Base-by-base conservation (phyloP, 192 early-diverging fungal species). In the Coemansia sp. region DNA sequence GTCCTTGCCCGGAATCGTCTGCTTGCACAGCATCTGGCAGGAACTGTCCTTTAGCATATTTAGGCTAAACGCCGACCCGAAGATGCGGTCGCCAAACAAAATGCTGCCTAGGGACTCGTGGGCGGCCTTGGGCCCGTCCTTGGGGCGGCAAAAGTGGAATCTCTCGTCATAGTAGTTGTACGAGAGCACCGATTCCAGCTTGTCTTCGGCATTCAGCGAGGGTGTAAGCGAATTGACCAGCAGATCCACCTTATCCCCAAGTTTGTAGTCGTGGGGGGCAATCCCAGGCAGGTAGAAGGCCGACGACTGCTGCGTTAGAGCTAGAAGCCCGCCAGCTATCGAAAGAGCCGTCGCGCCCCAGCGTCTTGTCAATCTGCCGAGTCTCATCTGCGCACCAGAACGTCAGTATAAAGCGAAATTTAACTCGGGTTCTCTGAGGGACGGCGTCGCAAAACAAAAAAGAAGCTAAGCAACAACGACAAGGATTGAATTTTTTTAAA, bases 221-320 rank as follows among this genome's bases (percentile, higher is more conserved):
- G 96, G 94, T 4, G 94, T 92, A 43, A 96, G 86, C 15, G 92
- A 89, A 70, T 98, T 98, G 29, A 98, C 95, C 64, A 85, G 85
- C 29, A 98, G 73, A 22, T 87, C 86, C 6, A 98, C 95, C 17
- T 47, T 40, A 60, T 90, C 88, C 29, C 85, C 87, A 35, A 75
- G 68, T 38, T 71, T 69, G 75, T 94, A 98, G 74, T 98, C 94
- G 42, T 88, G 84, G 31, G 96, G 96, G 1, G 94, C 93, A 29
- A 98, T 92, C 35, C 96, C 96, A 10, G 96, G 96, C 10, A 98
- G 85, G 73, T 98, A 98, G 82, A 96, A 98, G 6, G 90, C 92
- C 4, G 53, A 32, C 8, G 65, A 66, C 22, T 64, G 67, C 27
- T 69, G 70, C 35, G 68, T 56, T 20, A 71, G 51, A 19, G 59